Evolutionary conservation across 2,329 filamentous ascomycete genomes (phyloP), one percentile per base, ranked within the genome.

Genomic region (Xylariales sp.): DNA sequence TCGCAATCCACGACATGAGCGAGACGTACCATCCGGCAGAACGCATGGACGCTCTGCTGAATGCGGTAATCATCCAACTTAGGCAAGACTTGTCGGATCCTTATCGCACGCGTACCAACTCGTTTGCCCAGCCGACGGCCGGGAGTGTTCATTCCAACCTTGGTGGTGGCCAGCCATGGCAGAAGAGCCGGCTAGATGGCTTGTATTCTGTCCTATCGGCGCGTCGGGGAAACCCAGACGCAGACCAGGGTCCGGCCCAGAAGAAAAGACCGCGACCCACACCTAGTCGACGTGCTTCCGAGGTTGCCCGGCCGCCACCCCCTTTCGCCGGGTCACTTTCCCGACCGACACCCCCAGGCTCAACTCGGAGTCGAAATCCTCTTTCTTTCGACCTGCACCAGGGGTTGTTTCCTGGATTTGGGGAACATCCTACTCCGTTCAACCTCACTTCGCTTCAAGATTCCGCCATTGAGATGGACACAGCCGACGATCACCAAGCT

Each of bases 1-100:
- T 66, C 9, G 69, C 72, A 4, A 63, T 78, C 6, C 61, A 66
- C 15, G 74, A 77, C 46, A 76, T 78, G 73, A 64, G 66, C 34
- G 55, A 65, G 15, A 69, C 68, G 1, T 78, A 76, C 52, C 68
- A 75, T 42, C 73, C 74, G 1, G 74, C 74, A 0, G 66, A 69
- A 24, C 65, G 69, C 39, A 78, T 78, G 73, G 69, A 73, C 21
- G 60, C 65, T 12, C 63, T 77, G 5, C 64, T 78, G 4, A 68
- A 71, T 45, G 68, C 66, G n/a, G 71, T 76, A n/a, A 63, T 76
- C 28, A 57, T 65, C 5, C 70, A 76, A 46, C 62, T 76, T 2
- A 63, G 62, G 4, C 49, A 46, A n/a, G 57, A 60, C 31, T 51
- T 31, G 25, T 63, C 33, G 43, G 52, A 37, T 40, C 32, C 29